Base-by-base conservation (phyloP, 2,329 filamentous ascomycete genomes). In the Triangularia setosa region DNA sequence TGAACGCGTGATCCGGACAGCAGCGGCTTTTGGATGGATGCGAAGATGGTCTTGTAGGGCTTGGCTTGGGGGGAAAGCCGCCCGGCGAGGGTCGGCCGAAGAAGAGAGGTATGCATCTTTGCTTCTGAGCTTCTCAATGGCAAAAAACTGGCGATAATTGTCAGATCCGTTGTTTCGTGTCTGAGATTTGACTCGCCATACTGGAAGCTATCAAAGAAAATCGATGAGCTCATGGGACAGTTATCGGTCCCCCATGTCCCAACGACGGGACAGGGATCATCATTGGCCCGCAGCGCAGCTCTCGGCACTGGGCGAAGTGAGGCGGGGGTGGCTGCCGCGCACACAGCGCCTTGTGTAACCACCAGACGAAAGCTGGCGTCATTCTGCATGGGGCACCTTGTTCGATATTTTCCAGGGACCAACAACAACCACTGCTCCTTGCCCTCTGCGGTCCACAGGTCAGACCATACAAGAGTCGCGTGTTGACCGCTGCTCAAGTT, bases 1-100 rank as follows among this genome's bases (percentile, higher is more conserved):
- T 21, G 57, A n/a, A 62, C 59, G 18, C 62, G 57, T 24, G 67
- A 64, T 16, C 24, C 27, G 8, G 55, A 30, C 40, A 48, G 40
- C 40, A 48, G 40, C 40, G 40, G n/a, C 40, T 48, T 21, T 9
- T 18, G 61, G n/a, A 23, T 27, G 44, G 24, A 57, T 21, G 54
- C 12, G 40, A 67, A 12, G 48, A 28, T 0, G 40, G 40, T 12
- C n/a, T 40, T 40, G 35, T n/a, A 40, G 11, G 63, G 8, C 58
- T 59, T 64, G 23, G 60, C 30, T 11, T n/a, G 27, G 23, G 57
- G 14, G 18, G 64, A 35, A 23, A 59, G 23, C 11, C 56, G 61
- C 25, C 35, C 54, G 18, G 53, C 59, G 33, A 56, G 48, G 9
- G 54, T 57, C 23, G 59, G 58, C 14, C 40, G 58, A n/a, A 53